phyloP scores from a whole-genome alignment of 2,329 filamentous ascomycete genomes.

The Arthrobotrys pseudoclavata region DNA sequence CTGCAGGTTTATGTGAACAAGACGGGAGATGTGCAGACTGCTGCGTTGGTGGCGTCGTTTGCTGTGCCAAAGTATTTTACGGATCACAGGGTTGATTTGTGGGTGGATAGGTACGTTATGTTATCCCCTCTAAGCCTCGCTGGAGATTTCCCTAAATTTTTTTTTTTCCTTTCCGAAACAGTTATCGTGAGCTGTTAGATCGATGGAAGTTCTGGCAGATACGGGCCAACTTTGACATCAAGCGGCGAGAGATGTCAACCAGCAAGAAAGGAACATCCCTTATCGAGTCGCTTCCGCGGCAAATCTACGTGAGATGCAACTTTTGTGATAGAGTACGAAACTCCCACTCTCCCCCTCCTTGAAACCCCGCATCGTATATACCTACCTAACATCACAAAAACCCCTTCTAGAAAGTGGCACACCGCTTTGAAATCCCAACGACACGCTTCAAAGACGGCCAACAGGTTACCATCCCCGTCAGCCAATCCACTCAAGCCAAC shows the following conservation, averaged over 20 bases:
- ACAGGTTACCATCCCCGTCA: slow-evolving; percentile 71
- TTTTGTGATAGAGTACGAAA: slow-evolving; percentile 75
- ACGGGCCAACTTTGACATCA: slow-evolving; percentile 82
- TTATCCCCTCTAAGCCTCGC: background rate
- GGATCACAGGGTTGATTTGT: slow-evolving; percentile 80
- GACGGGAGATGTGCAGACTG: slow-evolving; percentile 83
- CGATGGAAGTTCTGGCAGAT: slow-evolving; percentile 80
- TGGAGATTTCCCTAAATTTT: background rate
- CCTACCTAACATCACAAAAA: slow-evolving; percentile 43
- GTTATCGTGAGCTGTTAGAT: slow-evolving; percentile 78
- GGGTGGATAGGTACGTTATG: slow-evolving; percentile 67
- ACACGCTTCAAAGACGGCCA: slow-evolving; percentile 57
- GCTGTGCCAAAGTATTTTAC: slow-evolving; percentile 82
- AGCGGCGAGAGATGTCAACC: slow-evolving; percentile 77
- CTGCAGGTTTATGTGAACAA: slow-evolving; percentile 81
- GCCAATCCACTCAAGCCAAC: slow-evolving; percentile 62
- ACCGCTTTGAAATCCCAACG: slow-evolving; percentile 48
- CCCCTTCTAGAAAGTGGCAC: slow-evolving; percentile 64
- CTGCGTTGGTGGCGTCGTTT: slow-evolving; percentile 79
- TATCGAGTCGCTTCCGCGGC: slow-evolving; percentile 75
- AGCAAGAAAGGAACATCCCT: slow-evolving; percentile 75
- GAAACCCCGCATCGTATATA: slow-evolving; percentile 16
- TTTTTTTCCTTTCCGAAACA: slow-evolving; percentile 14
- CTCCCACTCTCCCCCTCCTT: slow-evolving; percentile 37
- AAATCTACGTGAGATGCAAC: slow-evolving; percentile 81